Evolutionary conservation across 192 early-diverging fungal genomes (phyloP).

Genomic region (Polychytrium aggregatum): DNA sequence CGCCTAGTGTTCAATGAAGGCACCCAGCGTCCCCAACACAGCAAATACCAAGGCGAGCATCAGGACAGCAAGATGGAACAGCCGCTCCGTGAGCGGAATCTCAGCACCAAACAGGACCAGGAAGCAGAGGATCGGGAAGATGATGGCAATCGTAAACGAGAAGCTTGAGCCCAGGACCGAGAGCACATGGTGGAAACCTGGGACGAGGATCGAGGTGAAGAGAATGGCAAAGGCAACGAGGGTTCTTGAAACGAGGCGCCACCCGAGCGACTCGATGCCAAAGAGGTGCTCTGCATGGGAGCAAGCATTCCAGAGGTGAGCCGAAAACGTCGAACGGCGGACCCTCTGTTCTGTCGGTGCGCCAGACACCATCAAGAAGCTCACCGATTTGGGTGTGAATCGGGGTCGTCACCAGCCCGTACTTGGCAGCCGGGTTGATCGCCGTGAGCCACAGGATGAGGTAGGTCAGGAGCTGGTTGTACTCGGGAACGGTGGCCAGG

Average conservation of each 20-base stretch:
- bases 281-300: no score
- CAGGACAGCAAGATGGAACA: no score
- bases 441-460: constrained; percentile 46
- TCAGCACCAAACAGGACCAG: constrained; percentile 24
- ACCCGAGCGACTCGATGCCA: no score
- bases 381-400: constrained; percentile 22
- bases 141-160: constrained; percentile 35
- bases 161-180: constrained; percentile 43
- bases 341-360: no score
- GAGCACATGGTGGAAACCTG: constrained; percentile 58
- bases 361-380: no score
- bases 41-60: no score
- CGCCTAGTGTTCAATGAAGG: no score
- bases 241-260: constrained; percentile 8
- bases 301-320: no score
- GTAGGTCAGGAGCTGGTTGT: constrained; percentile 33
- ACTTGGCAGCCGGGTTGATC: constrained; percentile 56
- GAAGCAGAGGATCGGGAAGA: constrained; percentile 39
- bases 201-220: constrained; percentile 41
- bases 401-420: constrained; percentile 50
- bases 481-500: constrained; percentile 37
- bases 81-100: no score
- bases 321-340: no score
- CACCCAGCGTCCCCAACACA: no score
- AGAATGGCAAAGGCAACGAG: constrained; percentile 24